These are phyloP conservation scores for Solanum ossicruentum DNA, from an alignment of 257 asterid genomes.

Conservation along the genomic window DNA sequence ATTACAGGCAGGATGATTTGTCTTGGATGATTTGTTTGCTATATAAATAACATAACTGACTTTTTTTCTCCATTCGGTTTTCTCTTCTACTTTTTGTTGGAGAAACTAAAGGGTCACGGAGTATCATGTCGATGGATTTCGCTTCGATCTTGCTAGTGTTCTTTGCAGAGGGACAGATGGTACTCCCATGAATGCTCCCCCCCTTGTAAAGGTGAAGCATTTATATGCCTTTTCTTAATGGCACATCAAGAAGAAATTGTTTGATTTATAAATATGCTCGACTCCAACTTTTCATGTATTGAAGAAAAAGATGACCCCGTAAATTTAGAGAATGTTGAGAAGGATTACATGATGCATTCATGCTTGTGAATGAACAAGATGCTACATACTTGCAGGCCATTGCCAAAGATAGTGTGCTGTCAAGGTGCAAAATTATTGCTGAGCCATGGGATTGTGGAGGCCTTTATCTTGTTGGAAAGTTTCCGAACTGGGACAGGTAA, in stretches of 20 bases:
- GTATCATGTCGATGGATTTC: constrained; percentile 96
- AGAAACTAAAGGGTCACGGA: constrained; percentile 63
- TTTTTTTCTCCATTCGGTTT: not conserved
- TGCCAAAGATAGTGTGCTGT: constrained; percentile 76
- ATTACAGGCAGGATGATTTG: not conserved
- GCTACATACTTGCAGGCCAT: constrained; percentile 50
- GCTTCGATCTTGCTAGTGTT: constrained; percentile 91
- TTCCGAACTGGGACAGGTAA: constrained; percentile 99
- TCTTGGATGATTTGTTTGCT: not conserved
- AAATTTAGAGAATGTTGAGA: not conserved
- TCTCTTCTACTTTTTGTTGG: not conserved
- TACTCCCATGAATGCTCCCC: constrained; percentile 83
- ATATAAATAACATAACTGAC: not conserved
- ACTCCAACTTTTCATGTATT: not conserved
- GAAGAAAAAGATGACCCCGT: not conserved
- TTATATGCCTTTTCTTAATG: not conserved
- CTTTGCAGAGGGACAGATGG: constrained; percentile 97
- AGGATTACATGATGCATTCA: not conserved
- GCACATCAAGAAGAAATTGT: not conserved
- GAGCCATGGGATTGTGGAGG: constrained; percentile 99
- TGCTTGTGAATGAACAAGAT: not conserved
- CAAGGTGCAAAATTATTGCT: constrained; percentile 86
- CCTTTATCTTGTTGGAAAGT: constrained; percentile 88
- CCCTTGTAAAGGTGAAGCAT: constrained; percentile 57
- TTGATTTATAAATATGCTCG: not conserved